Conservation (phyloP, 345 rosid genomes). For the Sonneratia caseolaris region DNA sequence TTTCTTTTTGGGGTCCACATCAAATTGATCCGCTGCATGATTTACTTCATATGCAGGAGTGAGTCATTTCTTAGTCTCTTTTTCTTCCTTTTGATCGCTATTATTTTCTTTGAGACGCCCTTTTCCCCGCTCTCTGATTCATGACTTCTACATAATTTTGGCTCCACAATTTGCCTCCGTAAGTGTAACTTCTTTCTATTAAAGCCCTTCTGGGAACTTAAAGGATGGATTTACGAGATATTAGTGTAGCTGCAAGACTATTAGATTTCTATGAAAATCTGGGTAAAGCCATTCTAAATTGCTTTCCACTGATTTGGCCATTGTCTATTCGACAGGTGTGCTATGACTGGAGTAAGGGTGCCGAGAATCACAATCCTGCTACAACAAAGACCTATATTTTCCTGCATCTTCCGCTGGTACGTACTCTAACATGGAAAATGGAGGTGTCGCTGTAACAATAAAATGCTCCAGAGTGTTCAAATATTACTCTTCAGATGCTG, state of each 20-base stretch:
- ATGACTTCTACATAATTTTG: not conserved
- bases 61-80: too few species aligned
- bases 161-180: not conserved
- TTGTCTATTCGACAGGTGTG: slow-evolving; percentile 40
- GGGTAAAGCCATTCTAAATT: not conserved
- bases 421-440: not conserved
- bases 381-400: slow-evolving; percentile 47
- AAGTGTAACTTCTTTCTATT: not conserved
- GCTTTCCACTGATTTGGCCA: not conserved
- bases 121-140: not conserved
- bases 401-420: slow-evolving; percentile 62
- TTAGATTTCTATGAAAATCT: not conserved
- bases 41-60: not conserved
- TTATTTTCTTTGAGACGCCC: not conserved
- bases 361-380: slow-evolving; percentile 73
- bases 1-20: not conserved
- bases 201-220: not conserved
- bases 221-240: not conserved
- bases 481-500: too few species aligned
- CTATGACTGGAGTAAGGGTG: slow-evolving; percentile 96
- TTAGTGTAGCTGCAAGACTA: not conserved
- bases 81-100: not conserved
- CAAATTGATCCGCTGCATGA: not conserved
- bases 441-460: too few species aligned
- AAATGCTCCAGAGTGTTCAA: not conserved